Evolutionary conservation across 768 basidiomycete species (phyloP), one percentile per base, ranked within the genome.

Genomic region (Phlegmacium glaucopus): DNA sequence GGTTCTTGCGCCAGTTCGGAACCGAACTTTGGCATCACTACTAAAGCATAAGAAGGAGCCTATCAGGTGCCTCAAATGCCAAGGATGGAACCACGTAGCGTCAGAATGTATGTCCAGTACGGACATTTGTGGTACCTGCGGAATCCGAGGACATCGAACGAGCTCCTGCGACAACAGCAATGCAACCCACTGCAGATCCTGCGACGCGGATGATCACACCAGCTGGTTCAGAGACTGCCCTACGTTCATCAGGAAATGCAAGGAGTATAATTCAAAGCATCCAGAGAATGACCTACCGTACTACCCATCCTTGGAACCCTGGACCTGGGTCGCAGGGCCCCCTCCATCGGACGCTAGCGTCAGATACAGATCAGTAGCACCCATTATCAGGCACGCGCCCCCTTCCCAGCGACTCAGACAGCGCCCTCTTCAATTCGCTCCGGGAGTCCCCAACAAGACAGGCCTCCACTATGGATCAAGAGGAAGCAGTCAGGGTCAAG

Each of bases 141-240:
- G 54, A 3, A 16, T 35, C 2, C n/a, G 11, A 13, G 44, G 36
- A 29, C 41, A 48, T 26, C 25, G 37, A 34, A 50, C 50, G 28
- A 39, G 10, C 25, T 16, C 9, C 3, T 52, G 49, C 35, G 37
- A 4, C 2, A 39, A 13, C 10, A 13, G 28, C 15, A 9, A 13
- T 4, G 30, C 9, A 17, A 34, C 4, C 16, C 22, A 13, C 17
- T 61, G 59, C 39, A 37, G 41, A 0, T 45, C 55, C 0, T 61
- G 59, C 42, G 42, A 49, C 1, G 41, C 4, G 2, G 29, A 48
- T 3, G 44, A 32, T 7, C 62, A 63, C 35, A 17, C 39, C 13
- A 62, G 61, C 51, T 55, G 50, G 34, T 47, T 55, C 48, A 51
- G 58, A 26, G n/a, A 9, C 3, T 57, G 56, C 48, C 60, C 54